Percentiles rank a stretch among this genome's conserved stretches.
Conservation (phyloP, 2,329 filamentous ascomycete genomes). For the Aspergillus sp. region DNA sequence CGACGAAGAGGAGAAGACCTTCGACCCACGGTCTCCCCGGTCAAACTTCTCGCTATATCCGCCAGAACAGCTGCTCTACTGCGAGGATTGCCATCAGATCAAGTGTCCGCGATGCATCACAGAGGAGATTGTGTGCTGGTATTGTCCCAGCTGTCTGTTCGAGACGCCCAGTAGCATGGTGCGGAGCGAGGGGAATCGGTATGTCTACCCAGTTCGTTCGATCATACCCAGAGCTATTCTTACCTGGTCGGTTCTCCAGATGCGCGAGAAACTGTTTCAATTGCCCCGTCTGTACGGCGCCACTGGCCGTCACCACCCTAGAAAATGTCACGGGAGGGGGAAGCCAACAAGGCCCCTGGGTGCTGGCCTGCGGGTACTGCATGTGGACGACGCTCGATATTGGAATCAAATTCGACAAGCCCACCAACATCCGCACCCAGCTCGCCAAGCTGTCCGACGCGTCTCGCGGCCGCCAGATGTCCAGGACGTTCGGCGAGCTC, state of each 20-base stretch:
- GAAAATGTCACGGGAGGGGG: conserved; percentile 51
- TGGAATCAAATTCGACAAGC: conserved; percentile 83
- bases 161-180: conserved; percentile 92
- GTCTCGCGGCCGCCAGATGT: conserved; percentile 37
- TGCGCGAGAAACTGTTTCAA: conserved; percentile 95
- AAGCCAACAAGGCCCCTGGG: conserved; percentile 61
- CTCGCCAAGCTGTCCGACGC: conserved; percentile 64
- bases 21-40: conserved; percentile 79
- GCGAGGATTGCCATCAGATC: conserved; percentile 95
- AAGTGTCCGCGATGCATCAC: conserved; percentile 87
- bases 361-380: conserved; percentile 85
- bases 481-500: conserved; percentile 36
- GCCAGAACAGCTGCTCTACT: conserved; percentile 90
- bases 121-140: conserved; percentile 93
- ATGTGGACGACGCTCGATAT: conserved; percentile 90
- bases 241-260: conserved; percentile 46
- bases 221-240: background rate
- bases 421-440: conserved; percentile 80
- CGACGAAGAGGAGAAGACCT: conserved; percentile 68
- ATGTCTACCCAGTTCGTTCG: conserved; percentile 27
- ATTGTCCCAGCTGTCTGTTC: conserved; percentile 91
- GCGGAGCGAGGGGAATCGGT: conserved; percentile 91
- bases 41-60: conserved; percentile 92
- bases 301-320: conserved; percentile 70
- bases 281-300: conserved; percentile 83